Conservation (phyloP, 768 basidiomycete species). For the Dacryopinax primogenitus region DNA sequence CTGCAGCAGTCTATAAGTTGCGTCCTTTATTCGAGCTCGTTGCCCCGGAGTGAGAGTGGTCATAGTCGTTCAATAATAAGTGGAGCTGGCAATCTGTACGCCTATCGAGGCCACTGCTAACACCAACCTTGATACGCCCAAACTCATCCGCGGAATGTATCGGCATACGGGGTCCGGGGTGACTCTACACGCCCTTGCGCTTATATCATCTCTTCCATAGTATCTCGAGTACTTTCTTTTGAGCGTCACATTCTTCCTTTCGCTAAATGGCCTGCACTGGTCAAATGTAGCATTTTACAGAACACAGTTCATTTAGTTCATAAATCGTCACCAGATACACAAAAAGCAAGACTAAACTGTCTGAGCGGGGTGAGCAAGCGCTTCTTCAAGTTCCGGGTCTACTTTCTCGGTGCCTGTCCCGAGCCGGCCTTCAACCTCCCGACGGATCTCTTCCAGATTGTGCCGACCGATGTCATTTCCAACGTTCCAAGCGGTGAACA, state of each 20-base stretch:
- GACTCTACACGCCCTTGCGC: no score
- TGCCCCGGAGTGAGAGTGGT: neutral
- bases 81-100: neutral
- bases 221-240: no score
- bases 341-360: neutral
- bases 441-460: slow-evolving; percentile 7
- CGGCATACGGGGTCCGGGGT: no score
- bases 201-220: no score
- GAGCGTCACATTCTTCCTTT: neutral
- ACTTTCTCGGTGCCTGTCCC: neutral
- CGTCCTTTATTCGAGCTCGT: neutral
- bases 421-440: neutral
- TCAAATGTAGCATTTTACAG: neutral
- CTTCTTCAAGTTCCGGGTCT: neutral
- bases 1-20: neutral
- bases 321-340: neutral
- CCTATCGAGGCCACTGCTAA: neutral
- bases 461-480: slow-evolving; percentile 16
- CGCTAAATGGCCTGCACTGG: neutral
- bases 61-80: neutral
- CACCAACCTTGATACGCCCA: neutral
- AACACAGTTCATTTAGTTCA: slow-evolving; percentile 4
- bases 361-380: neutral
- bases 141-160: no score
- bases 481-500: slow-evolving; percentile 54